Percentiles rank a stretch among this genome's conserved stretches.
Conservation (phyloP, 1,284 basidiomycete genomes). For the Malassezia restricta region DNA sequence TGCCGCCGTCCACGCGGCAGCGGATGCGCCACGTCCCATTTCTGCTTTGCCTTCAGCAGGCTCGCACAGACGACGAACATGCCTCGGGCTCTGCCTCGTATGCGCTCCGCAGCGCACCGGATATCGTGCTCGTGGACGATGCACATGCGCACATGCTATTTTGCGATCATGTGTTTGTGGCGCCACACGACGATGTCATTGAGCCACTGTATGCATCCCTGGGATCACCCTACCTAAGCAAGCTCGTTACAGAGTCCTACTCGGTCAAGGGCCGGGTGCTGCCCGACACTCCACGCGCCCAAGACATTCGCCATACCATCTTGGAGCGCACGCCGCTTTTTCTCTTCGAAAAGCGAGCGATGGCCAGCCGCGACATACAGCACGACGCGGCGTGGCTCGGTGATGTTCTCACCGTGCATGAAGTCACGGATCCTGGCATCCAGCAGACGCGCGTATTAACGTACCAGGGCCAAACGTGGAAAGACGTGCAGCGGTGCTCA, state of each 20-base stretch:
- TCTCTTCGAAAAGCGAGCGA: constrained; percentile 70
- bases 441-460: constrained; percentile 30
- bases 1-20: constrained; percentile 54
- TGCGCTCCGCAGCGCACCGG: constrained; percentile 38
- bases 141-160: constrained; percentile 45
- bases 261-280: constrained; percentile 50
- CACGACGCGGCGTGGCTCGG: constrained; percentile 62
- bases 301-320: constrained; percentile 48
- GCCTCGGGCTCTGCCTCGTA: constrained; percentile 18
- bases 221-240: constrained; percentile 58
- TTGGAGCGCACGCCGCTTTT: constrained; percentile 84
- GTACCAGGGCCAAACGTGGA: constrained; percentile 23
- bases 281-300: constrained; percentile 27
- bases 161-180: constrained; percentile 53
- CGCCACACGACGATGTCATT: constrained; percentile 78
- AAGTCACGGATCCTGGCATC: constrained; percentile 35
- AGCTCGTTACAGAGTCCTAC: constrained; percentile 64
- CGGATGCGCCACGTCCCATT: constrained; percentile 63
- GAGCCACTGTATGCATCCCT: constrained; percentile 47
- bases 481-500: constrained; percentile 36
- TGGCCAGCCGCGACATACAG: constrained; percentile 54
- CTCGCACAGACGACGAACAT: constrained; percentile 36
- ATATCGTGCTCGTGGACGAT: constrained; percentile 45
- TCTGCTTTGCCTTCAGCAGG: constrained; percentile 57
- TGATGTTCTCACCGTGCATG: constrained; percentile 51